Conservation (phyloP, 345 rosid genomes). For the Streptanthus diversifolius region DNA sequence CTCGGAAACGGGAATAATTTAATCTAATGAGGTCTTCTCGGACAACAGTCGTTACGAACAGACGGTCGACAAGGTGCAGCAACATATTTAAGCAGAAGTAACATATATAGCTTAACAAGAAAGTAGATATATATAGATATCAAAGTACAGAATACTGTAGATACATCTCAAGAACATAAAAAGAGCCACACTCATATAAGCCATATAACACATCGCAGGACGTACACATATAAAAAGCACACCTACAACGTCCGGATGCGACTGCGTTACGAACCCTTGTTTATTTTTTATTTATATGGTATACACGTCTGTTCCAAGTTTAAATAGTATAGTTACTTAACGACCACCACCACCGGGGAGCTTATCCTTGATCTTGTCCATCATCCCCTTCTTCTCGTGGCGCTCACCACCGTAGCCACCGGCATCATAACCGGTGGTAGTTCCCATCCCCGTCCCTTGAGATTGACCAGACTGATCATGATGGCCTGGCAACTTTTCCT, state of each 20-base stretch:
- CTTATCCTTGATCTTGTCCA: slow-evolving; percentile 70
- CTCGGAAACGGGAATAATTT: too few relatives aligned
- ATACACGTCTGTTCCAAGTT: neutral
- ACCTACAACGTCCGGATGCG: slow-evolving; percentile 12
- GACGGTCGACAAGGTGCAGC: neutral
- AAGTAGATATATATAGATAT: neutral
- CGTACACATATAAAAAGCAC: slow-evolving; percentile 8
- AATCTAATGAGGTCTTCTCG: too few relatives aligned
- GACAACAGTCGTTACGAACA: too few relatives aligned
- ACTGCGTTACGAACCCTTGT: slow-evolving; percentile 4
- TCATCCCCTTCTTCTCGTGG: slow-evolving; percentile 58
- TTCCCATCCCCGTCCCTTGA: slow-evolving; percentile 24
- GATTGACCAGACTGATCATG: slow-evolving; percentile 36
- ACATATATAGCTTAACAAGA: neutral
- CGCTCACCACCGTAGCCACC: slow-evolving; percentile 24
- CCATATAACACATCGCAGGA: slow-evolving; percentile 2
- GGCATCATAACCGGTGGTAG: slow-evolving; percentile 31
- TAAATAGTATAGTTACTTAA: neutral
- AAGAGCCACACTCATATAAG: slow-evolving; percentile 1
- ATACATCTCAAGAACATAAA: neutral
- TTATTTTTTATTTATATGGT: slow-evolving; percentile 8
- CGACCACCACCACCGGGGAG: slow-evolving; percentile 48
- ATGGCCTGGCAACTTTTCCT: slow-evolving; percentile 54
- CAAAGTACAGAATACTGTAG: neutral
- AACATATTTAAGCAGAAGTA: neutral